Conservation (phyloP, 192 early-diverging fungal species). For the Backusella psychrophila region DNA sequence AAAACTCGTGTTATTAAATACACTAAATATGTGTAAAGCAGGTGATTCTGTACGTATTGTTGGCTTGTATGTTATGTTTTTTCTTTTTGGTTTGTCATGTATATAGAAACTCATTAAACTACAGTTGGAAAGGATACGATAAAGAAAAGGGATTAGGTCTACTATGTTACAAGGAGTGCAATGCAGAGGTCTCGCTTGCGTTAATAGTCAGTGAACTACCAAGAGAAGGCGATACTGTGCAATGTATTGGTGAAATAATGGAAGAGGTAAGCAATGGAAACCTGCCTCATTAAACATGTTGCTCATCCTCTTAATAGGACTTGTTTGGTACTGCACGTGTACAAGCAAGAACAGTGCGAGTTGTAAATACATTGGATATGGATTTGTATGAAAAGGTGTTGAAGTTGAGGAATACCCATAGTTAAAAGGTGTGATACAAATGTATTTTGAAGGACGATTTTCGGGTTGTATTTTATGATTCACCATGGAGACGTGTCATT, state of each 20-base stretch:
- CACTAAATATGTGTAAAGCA: not conserved
- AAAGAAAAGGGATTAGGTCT: not conserved
- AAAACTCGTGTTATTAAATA: not conserved
- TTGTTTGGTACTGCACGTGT: not conserved
- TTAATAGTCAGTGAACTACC: not conserved
- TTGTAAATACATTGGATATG: not conserved
- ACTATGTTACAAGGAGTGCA: not conserved
- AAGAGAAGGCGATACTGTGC: not conserved
- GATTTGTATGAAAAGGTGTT: conserved; percentile 5
- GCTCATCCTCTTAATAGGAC: not conserved
- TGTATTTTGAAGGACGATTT: not conserved
- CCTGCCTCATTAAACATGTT: too few species aligned
- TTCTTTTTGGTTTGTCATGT: not conserved
- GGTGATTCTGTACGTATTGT: conserved; percentile 2
- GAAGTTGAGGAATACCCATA: not conserved
- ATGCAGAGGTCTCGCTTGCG: not conserved
- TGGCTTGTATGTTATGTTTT: not conserved
- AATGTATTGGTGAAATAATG: conserved; percentile 10
- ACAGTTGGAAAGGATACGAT: not conserved
- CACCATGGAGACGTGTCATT: not conserved
- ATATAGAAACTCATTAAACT: not conserved
- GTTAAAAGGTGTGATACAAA: not conserved
- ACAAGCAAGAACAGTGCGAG: not conserved
- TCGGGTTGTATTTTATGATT: too few species aligned
- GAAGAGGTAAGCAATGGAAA: not conserved